phyloP scores from a whole-genome alignment of 352 stramenopile genomes.

The Globisporangium middletonii region DNA sequence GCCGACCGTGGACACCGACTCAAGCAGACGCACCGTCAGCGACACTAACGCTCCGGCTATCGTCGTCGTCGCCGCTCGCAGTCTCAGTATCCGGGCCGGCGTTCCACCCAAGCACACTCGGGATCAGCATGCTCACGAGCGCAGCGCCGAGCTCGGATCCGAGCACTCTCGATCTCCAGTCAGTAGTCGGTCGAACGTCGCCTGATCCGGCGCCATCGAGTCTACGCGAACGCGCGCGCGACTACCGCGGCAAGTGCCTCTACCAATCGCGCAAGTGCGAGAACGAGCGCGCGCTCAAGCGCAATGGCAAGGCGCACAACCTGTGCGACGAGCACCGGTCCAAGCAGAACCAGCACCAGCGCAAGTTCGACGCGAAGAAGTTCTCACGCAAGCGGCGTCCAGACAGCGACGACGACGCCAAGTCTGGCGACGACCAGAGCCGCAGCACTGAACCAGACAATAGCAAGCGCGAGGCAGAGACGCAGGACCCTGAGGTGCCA shows the following conservation, averaged over 20 bases:
- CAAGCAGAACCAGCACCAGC: constrained; percentile 81
- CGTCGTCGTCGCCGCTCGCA: constrained; percentile 9
- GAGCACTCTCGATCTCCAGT: background rate
- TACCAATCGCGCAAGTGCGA: constrained; percentile 80
- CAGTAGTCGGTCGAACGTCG: background rate
- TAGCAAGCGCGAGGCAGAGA: background rate
- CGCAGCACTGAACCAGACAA: background rate
- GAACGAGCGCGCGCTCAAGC: constrained; percentile 74
- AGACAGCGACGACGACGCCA: constrained; percentile 6
- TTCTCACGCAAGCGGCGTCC: constrained; percentile 44
- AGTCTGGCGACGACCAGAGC: background rate
- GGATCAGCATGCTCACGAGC: no score
- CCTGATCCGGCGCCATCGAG: background rate
- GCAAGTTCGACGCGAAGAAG: constrained; percentile 81
- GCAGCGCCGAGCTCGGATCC: background rate
- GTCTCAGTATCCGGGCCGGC: constrained; percentile 7
- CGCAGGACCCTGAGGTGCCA: no score
- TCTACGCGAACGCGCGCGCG: constrained; percentile 1
- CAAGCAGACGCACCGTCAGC: background rate
- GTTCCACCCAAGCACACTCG: background rate
- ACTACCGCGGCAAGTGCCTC: constrained; percentile 58
- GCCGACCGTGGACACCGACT: background rate
- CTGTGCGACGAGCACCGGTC: constrained; percentile 67
- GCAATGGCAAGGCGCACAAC: constrained; percentile 74
- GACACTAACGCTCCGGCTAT: background rate